Evolutionary conservation across 2,329 filamentous ascomycete species (phyloP).

Genomic region (Talaromyces marneffei): DNA sequence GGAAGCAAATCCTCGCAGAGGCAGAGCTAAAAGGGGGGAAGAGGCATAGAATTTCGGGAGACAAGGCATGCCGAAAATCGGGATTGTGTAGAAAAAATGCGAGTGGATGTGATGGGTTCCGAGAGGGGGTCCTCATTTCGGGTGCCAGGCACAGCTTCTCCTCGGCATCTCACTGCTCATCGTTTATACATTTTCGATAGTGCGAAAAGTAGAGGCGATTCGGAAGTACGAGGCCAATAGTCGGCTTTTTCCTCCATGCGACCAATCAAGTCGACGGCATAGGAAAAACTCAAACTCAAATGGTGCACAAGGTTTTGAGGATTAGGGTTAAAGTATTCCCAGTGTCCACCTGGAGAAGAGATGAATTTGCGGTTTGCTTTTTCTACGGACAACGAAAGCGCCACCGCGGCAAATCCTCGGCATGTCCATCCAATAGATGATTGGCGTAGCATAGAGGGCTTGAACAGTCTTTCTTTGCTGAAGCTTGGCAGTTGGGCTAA

Average conservation of each 20-base stretch:
- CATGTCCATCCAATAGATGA: neutral
- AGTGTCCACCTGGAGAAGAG: neutral
- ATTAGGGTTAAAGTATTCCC: neutral
- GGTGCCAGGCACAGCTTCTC: neutral
- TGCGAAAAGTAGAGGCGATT: neutral
- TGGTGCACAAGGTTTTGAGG: neutral
- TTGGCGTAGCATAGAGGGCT: neutral
- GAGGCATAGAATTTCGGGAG: neutral
- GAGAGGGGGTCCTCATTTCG: neutral
- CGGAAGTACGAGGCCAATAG: neutral
- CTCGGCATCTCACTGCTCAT: neutral
- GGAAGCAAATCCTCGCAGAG: no score
- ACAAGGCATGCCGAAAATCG: constrained; percentile 2
- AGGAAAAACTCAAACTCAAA: neutral
- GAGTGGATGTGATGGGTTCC: neutral
- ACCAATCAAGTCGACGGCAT: neutral
- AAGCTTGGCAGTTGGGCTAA: neutral
- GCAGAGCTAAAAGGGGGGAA: neutral
- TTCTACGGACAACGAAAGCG: neutral
- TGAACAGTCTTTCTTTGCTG: neutral
- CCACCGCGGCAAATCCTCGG: constrained; percentile 3
- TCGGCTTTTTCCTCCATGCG: neutral
- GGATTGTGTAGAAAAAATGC: neutral
- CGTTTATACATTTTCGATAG: neutral
- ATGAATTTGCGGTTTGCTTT: neutral